Evolutionary conservation across 176 grass and related monocot genomes (phyloP), one percentile per base, ranked within the genome.

Genomic region (Triticum aestivum): DNA sequence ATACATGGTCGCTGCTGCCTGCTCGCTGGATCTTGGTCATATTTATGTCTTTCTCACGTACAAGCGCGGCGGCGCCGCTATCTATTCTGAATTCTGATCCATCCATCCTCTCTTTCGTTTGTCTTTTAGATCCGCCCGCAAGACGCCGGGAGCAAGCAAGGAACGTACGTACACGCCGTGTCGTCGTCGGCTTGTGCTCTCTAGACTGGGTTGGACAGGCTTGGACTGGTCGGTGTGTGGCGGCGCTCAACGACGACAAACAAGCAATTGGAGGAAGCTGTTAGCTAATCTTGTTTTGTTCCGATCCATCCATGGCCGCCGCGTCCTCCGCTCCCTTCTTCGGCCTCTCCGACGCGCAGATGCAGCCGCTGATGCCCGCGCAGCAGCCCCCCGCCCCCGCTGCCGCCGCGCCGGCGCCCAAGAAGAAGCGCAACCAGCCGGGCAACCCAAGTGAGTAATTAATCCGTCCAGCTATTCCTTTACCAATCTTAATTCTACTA

Each of bases 351-450:
- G 82, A 87, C 85, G 65, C 66, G 7, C 93, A 95, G 85, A 89
- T 91, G 78, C 82, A 84, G 84, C 89, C 81, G 45, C 87, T 75
- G 73, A 49, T 75, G 73, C 8, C 73, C 73, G 73, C 15, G 73
- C 84, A 37, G 9, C 73, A 62, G 32, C 61, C 82, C 21, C 23
- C 85, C 2, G 64, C 91, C 1, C 70, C 58, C 0, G 35, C 84
- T 58, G 30, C 86, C n/a, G 41, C 92, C 11, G 26, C 84, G 29
- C 79, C 91, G 61, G 42, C 86, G 72, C 86, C 87, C 27, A 98
- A 98, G 92, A 98, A 98, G 86, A 98, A 92, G 85, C 86, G 96
- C 78, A 96, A 98, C 82, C 94, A 94, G 72, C 96, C 96, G 3
- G 93, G 96, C 73, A 94, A 95, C 82, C 93, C 96, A 92, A 92